These are phyloP conservation scores for Pythium vanterpoolii DNA, from an alignment of 352 stramenopile genomes.

Conservation along the genomic window DNA sequence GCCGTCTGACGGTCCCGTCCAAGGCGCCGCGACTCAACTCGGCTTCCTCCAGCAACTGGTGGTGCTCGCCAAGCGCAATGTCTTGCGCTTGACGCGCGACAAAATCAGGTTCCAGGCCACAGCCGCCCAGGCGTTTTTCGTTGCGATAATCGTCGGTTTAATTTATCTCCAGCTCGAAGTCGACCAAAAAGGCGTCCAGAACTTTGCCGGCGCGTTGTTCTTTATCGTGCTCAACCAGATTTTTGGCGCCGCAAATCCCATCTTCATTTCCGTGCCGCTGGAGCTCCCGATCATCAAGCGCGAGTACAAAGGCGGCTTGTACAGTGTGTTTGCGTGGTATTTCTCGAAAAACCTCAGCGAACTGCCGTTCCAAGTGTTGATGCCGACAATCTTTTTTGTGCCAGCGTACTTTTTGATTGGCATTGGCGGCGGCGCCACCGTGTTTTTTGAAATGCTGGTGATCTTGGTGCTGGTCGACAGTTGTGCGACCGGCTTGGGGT, in stretches of 20 bases:
- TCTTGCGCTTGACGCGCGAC: conserved; percentile 22
- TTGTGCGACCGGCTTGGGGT: conserved; percentile 23
- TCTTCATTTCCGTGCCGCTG: conserved; percentile 15
- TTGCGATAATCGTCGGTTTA: conserved; percentile 28
- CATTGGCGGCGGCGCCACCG: conserved; percentile 22
- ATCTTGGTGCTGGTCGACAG: conserved; percentile 20
- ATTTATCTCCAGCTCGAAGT: conserved; percentile 23
- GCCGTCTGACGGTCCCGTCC: no score
- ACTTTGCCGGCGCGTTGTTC: conserved; percentile 38
- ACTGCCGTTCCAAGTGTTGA: conserved; percentile 25
- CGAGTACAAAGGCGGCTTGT: conserved; percentile 29
- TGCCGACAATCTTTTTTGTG: conserved; percentile 29
- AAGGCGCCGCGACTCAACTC: not conserved
- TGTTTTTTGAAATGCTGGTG: conserved; percentile 32
- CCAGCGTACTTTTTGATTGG: conserved; percentile 38
- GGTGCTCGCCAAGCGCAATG: conserved; percentile 16
- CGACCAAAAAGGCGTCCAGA: conserved; percentile 28
- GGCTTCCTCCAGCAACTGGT: conserved; percentile 5
- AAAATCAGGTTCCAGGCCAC: conserved; percentile 27
- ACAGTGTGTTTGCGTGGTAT: conserved; percentile 32
- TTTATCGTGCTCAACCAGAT: conserved; percentile 49
- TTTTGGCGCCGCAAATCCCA: conserved; percentile 29
- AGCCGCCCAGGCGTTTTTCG: conserved; percentile 23
- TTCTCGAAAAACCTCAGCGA: conserved; percentile 36
- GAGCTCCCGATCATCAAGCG: conserved; percentile 33